Percentiles rank a stretch among this genome's conserved stretches.
Evolutionary conservation across 345 rosid genomes (phyloP).

Genomic region (Citrus cavaleriei): DNA sequence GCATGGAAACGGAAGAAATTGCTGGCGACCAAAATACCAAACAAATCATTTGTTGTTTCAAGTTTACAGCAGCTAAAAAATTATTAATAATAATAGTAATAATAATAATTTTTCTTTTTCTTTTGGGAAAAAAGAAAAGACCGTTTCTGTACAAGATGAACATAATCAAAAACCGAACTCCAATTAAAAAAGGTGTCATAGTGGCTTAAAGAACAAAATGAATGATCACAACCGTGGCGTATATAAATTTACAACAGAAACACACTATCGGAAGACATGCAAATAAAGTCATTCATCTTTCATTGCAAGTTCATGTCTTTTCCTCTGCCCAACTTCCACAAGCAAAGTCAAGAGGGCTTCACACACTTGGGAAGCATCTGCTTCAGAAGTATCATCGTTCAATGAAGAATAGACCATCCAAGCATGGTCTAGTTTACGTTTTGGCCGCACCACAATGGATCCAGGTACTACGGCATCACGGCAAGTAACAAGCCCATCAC

Average conservation of each 20-base stretch:
- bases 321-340: slow-evolving; percentile 66
- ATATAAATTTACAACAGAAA: background rate
- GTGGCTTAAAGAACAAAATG: background rate
- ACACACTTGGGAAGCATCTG: slow-evolving; percentile 85
- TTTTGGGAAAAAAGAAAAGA: background rate
- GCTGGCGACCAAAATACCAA: no score
- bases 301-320: slow-evolving; percentile 30
- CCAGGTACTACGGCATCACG: slow-evolving; percentile 97
- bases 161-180: background rate
- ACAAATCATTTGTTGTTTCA: no score
- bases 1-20: no score
- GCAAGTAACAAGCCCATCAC: slow-evolving; percentile 85
- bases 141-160: background rate
- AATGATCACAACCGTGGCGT: background rate
- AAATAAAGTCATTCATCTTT: slow-evolving; percentile 23
- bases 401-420: slow-evolving; percentile 98
- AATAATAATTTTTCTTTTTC: no score
- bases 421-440: slow-evolving; percentile 82
- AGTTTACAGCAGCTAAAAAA: no score
- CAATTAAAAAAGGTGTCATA: background rate
- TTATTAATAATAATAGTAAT: no score
- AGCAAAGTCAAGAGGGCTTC: slow-evolving; percentile 86
- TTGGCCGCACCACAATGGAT: slow-evolving; percentile 75
- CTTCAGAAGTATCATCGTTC: slow-evolving; percentile 59
- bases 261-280: background rate